These are phyloP conservation scores for Canna indica DNA, from an alignment of 176 grass and related monocot genomes.

Conservation along the genomic window DNA sequence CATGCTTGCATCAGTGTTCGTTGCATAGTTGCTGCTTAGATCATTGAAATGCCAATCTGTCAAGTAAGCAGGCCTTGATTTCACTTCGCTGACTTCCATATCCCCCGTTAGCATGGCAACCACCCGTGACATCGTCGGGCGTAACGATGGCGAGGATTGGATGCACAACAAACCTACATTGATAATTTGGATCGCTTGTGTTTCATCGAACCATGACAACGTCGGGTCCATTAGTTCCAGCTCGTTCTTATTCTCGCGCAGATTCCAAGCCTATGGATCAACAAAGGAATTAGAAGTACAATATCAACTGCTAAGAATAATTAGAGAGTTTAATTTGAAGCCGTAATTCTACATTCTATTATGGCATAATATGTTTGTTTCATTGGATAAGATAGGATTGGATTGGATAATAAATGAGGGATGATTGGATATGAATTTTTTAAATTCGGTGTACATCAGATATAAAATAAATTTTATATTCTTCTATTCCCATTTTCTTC, in stretches of 20 bases:
- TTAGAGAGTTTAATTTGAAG: too few species aligned
- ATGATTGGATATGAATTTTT: too few species aligned
- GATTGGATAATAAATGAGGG: too few species aligned
- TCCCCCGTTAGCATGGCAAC: slow-evolving; percentile 2
- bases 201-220: background rate
- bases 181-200: background rate
- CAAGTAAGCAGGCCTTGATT: background rate
- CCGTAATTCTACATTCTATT: too few species aligned
- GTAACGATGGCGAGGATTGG: background rate
- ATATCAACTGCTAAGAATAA: too few species aligned
- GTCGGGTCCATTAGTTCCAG: background rate
- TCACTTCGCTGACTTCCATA: background rate
- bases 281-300: too few species aligned
- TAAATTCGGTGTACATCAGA: too few species aligned
- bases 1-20: background rate
- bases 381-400: too few species aligned
- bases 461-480: too few species aligned
- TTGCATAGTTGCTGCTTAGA: background rate
- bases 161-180: background rate
- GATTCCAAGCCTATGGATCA: slow-evolving; percentile 2
- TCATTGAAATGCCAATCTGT: background rate
- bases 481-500: too few species aligned
- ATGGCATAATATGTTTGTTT: too few species aligned
- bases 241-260: background rate
- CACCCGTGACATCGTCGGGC: background rate